A percentile compares a stretch with the other conserved stretches of the same genome.
phyloP scores from a whole-genome alignment of 2,329 filamentous ascomycete species.

The Thielaviopsis punctulata region DNA sequence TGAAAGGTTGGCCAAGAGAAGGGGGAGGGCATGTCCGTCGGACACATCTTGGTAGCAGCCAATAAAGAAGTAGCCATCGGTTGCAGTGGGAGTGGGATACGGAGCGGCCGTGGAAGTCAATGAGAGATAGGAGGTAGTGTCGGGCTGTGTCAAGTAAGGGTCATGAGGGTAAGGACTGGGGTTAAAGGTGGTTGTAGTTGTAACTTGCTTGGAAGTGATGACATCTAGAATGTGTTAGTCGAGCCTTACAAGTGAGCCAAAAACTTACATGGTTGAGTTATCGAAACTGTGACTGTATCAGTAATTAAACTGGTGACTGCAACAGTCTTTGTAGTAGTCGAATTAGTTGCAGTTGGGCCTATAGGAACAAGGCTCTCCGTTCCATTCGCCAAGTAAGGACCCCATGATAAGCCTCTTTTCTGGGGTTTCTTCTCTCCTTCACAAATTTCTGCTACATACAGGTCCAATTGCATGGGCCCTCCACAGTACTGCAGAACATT shows the following conservation, averaged over 20 bases:
- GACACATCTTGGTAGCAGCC: constrained; percentile 18
- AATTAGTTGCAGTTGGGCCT: background rate
- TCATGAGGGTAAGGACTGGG: no score
- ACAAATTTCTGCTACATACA: background rate
- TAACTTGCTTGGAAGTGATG: background rate
- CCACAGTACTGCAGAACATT: constrained; percentile 21
- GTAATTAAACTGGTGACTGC: background rate
- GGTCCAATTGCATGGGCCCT: constrained; percentile 19
- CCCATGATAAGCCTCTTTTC: background rate
- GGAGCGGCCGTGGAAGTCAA: background rate
- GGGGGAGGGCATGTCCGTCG: constrained; percentile 18
- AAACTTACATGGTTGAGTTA: background rate
- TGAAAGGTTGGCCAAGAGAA: constrained; percentile 18
- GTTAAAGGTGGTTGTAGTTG: background rate
- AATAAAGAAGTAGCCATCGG: constrained; percentile 17
- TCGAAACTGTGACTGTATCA: background rate
- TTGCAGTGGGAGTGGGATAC: constrained; percentile 13
- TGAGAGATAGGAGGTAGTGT: constrained; percentile 4
- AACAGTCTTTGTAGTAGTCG: background rate
- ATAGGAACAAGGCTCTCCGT: no score
- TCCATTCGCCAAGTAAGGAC: background rate
- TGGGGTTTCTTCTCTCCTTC: background rate
- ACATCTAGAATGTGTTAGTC: background rate
- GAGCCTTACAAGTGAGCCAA: background rate
- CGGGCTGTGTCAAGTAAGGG: no score